These are phyloP conservation scores for Corymbia calophylla DNA, from an alignment of 441 rosid genomes.

Conservation along the genomic window DNA sequence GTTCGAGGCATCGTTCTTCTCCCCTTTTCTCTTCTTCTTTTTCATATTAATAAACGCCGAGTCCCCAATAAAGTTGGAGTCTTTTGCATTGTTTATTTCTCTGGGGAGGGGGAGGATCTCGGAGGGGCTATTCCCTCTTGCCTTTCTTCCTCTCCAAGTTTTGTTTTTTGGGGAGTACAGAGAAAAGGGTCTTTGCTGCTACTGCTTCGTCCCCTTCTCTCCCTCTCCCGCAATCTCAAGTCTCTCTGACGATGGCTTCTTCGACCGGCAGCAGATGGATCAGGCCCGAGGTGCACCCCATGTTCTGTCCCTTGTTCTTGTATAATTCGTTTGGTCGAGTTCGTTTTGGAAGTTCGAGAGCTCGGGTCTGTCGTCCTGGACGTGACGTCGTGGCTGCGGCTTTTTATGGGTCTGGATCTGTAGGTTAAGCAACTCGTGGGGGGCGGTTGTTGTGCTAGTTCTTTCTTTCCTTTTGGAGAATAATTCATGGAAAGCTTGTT, in stretches of 20 bases:
- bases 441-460: not conserved
- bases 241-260: not conserved
- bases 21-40: too few species aligned
- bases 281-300: not conserved
- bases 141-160: not conserved
- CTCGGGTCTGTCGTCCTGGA: not conserved
- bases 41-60: not conserved
- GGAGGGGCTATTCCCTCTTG: not conserved
- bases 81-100: not conserved
- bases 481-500: not conserved
- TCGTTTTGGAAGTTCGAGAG: not conserved
- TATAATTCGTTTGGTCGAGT: not conserved
- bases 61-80: not conserved
- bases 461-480: not conserved
- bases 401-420: not conserved
- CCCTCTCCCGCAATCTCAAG: not conserved
- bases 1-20: not conserved
- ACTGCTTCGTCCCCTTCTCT: not conserved
- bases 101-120: not conserved
- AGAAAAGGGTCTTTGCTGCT: not conserved
- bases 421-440: not conserved
- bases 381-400: too few species aligned
- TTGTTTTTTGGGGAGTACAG: too few species aligned
- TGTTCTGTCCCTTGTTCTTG: not conserved
- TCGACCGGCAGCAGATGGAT: not conserved